phyloP scores from a whole-genome alignment of 768 basidiomycete genomes.

The Leccinum variicolor region DNA sequence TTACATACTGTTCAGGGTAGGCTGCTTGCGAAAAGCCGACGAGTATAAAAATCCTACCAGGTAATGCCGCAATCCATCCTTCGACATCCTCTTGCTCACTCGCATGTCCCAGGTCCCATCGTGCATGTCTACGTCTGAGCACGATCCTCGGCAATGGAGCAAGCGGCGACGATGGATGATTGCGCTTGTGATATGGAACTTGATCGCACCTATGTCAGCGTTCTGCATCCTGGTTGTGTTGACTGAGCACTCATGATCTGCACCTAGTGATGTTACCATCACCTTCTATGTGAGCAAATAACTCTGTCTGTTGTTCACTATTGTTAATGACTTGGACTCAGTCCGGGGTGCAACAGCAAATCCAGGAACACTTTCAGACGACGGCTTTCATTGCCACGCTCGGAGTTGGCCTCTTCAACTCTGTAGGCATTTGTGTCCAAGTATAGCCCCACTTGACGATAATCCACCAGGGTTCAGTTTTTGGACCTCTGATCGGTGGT shows the following conservation, averaged over 20 bases:
- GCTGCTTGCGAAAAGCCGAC: not conserved
- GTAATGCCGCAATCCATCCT: not conserved
- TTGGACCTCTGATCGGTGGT: constrained; percentile 21
- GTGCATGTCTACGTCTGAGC: constrained; percentile 14
- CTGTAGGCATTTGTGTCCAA: constrained; percentile 4
- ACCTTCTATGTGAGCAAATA: constrained; percentile 27
- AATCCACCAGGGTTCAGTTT: constrained; percentile 14
- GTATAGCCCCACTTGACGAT: not conserved
- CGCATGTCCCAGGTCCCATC: constrained; percentile 19
- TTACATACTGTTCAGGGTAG: not conserved
- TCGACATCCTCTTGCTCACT: constrained; percentile 2
- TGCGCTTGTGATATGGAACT: constrained; percentile 27
- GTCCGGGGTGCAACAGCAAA: constrained; percentile 28
- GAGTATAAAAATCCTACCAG: constrained; percentile 5
- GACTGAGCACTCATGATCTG: constrained; percentile 2
- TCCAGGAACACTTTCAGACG: constrained; percentile 21
- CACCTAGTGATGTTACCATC: constrained; percentile 18
- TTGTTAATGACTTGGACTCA: constrained; percentile 2
- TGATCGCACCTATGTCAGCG: constrained; percentile 29
- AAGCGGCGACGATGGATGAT: constrained; percentile 28
- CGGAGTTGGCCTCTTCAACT: constrained; percentile 22
- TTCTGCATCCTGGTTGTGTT: not conserved
- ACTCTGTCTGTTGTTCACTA: not conserved
- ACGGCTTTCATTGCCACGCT: constrained; percentile 15
- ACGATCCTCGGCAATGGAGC: constrained; percentile 26